Base-by-base conservation (phyloP, 805 yeast genomes). In the Hanseniaspora lindneri region DNA sequence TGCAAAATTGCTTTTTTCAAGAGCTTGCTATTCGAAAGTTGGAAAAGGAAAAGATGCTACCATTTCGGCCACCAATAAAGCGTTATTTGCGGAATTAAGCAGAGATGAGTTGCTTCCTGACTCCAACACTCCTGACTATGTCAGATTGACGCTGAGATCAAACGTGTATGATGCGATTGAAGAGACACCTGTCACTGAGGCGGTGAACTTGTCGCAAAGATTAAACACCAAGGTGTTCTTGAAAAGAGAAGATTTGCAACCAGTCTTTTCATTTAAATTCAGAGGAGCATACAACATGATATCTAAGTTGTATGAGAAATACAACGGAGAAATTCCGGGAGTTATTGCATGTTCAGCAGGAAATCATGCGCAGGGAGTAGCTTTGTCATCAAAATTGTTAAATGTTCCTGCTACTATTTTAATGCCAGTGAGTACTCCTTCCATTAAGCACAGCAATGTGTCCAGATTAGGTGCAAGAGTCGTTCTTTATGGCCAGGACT, bases 271-370 rank as follows among this genome's bases (percentile, higher is more conserved):
- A 39, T 92, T 92, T 75, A 92, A 92, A 66, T 72, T 92, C 52
- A 80, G 99, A 63, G 99, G 99, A 51, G 99, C 98, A 16, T 86
- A 88, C 66, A 92, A 92, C 64, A 87, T 86, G 95, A 83, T 92
- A 57, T 94, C 97, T 30, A 84, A 89, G 58, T 66, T 92, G 43
- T 77, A 79, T 47, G 66, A 75, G n/a, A 47, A 61, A 7, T 27
- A 46, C 32, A 39, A 39, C 30, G 49, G 49, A 14, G 60, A 66
- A 32, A 44, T 49, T 24, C 39, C 47, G 17, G 99, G 99, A 57
- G 96, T 92, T 49, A 83, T 94, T 61, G 96, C 97, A 0, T 92
- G 97, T 59, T 86, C 96, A 27, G 99, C 99, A 3, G 99, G 99
- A 30, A 92, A 92, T 65, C 99, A 92, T 58, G 99, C 99, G 1